phyloP scores from a whole-genome alignment of 2,329 filamentous ascomycete genomes.

The Ascochyta pisi region DNA sequence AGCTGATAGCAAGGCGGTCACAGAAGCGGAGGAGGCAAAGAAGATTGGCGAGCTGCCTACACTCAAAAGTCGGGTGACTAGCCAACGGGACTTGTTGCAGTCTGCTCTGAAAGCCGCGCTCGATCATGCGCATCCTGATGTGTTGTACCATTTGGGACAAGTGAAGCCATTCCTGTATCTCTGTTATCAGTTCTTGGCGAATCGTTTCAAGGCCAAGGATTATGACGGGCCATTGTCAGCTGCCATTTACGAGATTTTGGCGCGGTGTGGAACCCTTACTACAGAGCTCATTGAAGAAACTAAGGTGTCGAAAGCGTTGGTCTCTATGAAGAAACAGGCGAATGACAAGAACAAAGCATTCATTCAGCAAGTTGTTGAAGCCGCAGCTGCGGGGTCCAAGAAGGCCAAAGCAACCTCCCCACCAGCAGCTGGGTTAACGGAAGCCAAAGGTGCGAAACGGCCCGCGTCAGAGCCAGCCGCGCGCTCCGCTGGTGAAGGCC shows the following conservation, averaged over 20 bases:
- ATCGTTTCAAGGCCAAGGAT: conserved; percentile 55
- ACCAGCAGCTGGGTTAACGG: conserved; percentile 30
- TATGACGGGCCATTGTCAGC: conserved; percentile 52
- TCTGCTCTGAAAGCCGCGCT: conserved; percentile 55
- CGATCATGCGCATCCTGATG: conserved; percentile 55
- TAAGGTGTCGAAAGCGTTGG: conserved; percentile 70
- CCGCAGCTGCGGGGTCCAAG: conserved; percentile 51
- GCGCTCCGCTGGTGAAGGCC: conserved; percentile 28
- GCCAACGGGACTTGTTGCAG: conserved; percentile 65
- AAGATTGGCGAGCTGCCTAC: conserved; percentile 60
- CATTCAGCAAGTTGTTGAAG: conserved; percentile 63
- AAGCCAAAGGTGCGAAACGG: conserved; percentile 43
- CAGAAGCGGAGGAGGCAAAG: conserved; percentile 65
- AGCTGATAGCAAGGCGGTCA: conserved; percentile 61
- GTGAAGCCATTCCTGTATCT: conserved; percentile 53
- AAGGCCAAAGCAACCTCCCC: conserved; percentile 44
- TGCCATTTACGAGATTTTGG: conserved; percentile 62
- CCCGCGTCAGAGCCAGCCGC: conserved; percentile 28
- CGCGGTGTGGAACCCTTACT: conserved; percentile 67
- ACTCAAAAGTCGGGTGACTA: conserved; percentile 63
- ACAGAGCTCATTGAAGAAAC: conserved; percentile 66
- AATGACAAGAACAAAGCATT: conserved; percentile 69
- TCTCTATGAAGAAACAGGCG: conserved; percentile 68
- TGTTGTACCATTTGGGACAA: conserved; percentile 51
- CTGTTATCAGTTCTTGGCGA: conserved; percentile 58